These are phyloP conservation scores for Verticillium isaacii DNA, from an alignment of 2,329 filamentous ascomycete species.

Conservation along the genomic window DNA sequence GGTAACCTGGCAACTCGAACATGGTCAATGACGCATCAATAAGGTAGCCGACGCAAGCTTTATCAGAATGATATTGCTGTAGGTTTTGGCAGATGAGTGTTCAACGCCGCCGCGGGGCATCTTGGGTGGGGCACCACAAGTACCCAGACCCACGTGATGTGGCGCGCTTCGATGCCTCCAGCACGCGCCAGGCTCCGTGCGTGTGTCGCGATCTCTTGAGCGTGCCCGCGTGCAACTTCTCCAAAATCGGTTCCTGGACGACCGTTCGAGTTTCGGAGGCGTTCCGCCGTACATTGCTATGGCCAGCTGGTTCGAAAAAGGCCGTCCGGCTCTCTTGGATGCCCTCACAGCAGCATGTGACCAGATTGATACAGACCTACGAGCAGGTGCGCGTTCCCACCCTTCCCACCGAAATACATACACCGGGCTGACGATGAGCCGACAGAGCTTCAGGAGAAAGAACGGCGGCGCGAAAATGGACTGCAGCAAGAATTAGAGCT, in stretches of 20 bases:
- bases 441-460: slow-evolving; percentile 19
- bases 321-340: slow-evolving; percentile 33
- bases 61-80: too few species aligned
- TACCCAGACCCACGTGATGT: neutral
- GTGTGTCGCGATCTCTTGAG: neutral
- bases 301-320: slow-evolving; percentile 33
- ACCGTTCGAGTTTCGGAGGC: neutral
- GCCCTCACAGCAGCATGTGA: slow-evolving; percentile 34
- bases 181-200: neutral
- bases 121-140: neutral
- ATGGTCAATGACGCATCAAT: too few species aligned
- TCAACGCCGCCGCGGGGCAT: neutral
- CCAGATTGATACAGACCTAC: slow-evolving; percentile 31
- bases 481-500: slow-evolving; percentile 25
- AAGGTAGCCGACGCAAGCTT: too few species aligned
- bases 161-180: neutral
- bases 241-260: neutral
- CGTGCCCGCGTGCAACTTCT: neutral
- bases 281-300: slow-evolving; percentile 17
- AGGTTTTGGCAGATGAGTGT: neutral
- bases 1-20: too few species aligned
- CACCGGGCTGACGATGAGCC: slow-evolving; percentile 6
- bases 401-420: too few species aligned
- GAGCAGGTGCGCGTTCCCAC: slow-evolving; percentile 22
- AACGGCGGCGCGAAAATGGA: slow-evolving; percentile 5